phyloP scores from a whole-genome alignment of 805 yeast genomes.

The Sugiyamaella mastotermitis region DNA sequence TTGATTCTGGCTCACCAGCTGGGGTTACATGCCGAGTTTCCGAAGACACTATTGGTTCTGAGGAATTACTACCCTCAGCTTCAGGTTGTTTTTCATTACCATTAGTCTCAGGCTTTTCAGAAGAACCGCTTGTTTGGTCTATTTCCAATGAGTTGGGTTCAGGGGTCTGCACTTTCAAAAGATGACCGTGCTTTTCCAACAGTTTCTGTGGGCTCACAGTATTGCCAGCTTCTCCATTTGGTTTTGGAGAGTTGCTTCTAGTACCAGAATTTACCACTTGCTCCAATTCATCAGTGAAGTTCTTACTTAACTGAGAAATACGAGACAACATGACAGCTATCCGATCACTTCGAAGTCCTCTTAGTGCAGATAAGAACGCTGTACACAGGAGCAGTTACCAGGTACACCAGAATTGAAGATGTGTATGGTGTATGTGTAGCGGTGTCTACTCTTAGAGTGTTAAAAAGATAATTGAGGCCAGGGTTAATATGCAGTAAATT shows the following conservation, averaged over 20 bases:
- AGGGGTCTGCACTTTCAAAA: slow-evolving; percentile 16
- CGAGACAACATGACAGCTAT: slow-evolving; percentile 43
- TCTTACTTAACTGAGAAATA: slow-evolving; percentile 57
- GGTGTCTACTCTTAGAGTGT: no score
- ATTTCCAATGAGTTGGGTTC: slow-evolving; percentile 19
- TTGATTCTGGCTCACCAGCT: not conserved
- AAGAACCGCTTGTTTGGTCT: no score
- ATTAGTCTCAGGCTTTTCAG: not conserved
- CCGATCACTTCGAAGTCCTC: no score
- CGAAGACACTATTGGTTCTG: no score
- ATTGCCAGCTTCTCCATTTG: no score
- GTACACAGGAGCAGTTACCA: no score
- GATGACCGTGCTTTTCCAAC: slow-evolving; percentile 12
- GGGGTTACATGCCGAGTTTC: not conserved
- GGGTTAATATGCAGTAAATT: no score
- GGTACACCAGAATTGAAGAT: no score
- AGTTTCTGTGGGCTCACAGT: slow-evolving; percentile 4
- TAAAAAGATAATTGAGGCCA: no score
- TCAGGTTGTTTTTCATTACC: not conserved
- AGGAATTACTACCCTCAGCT: no score
- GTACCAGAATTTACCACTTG: slow-evolving; percentile 29
- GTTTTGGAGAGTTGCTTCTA: not conserved
- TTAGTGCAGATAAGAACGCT: no score
- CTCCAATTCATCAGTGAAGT: slow-evolving; percentile 55
- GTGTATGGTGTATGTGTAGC: no score